Conservation (phyloP, 192 early-diverging fungal species). For the Rhizophagus sp. region DNA sequence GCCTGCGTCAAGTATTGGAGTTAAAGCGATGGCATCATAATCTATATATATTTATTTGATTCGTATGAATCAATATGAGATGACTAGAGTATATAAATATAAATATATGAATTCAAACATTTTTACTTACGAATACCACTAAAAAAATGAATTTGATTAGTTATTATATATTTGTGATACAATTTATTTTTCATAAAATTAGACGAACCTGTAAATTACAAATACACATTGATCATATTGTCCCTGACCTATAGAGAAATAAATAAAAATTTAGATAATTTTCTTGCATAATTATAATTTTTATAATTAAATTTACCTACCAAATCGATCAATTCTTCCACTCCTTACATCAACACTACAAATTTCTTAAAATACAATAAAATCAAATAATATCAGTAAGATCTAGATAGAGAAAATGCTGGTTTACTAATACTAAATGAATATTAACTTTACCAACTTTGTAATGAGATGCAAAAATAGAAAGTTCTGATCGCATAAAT, state of each 20-base stretch:
- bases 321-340: conserved; percentile 72
- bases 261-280: neutral
- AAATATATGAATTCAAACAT: neutral
- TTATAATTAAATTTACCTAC: conserved; percentile 37
- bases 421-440: neutral
- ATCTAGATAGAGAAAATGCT: neutral
- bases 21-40: conserved; percentile 77
- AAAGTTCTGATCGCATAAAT: conserved; percentile 50
- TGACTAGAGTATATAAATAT: too few species aligned
- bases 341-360: conserved; percentile 73
- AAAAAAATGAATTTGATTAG: conserved; percentile 26
- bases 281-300: neutral
- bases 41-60: conserved; percentile 40
- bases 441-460: conserved; percentile 42
- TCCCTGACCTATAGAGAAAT: conserved; percentile 47
- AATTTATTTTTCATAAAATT: neutral
- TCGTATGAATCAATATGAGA: neutral
- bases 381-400: neutral
- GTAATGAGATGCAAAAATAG: conserved; percentile 73
- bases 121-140: conserved; percentile 56
- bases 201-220: conserved; percentile 49
- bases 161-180: neutral
- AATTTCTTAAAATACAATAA: conserved; percentile 56
- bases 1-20: conserved; percentile 53
- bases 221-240: conserved; percentile 51